phyloP scores from a whole-genome alignment of 2,329 filamentous ascomycete species.

The Beauveria sp. region DNA sequence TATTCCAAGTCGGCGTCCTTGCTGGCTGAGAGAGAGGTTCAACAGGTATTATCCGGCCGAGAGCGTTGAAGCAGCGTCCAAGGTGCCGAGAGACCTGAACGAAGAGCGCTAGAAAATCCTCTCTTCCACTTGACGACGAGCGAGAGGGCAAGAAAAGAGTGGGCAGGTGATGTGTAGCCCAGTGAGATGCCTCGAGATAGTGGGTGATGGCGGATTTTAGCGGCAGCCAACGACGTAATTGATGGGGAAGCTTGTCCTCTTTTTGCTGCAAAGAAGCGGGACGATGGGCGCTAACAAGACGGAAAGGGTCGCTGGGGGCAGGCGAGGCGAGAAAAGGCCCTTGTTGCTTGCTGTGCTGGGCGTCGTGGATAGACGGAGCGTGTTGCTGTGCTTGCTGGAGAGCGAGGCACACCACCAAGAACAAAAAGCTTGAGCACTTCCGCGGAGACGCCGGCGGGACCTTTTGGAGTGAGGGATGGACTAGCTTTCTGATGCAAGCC shows the following conservation, averaged over 20 bases:
- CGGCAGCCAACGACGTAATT: conserved; percentile 11
- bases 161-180: neutral
- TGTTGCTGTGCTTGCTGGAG: neutral
- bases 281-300: conserved; percentile 3
- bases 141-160: neutral
- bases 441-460: conserved; percentile 5
- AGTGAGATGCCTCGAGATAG: conserved; percentile 10
- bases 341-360: neutral
- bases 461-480: neutral
- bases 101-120: neutral
- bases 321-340: conserved; percentile 1
- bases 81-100: neutral
- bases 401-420: conserved; percentile 1
- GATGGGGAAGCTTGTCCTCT: conserved; percentile 7
- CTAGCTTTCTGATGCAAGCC: conserved; percentile 7
- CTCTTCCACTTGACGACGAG: neutral
- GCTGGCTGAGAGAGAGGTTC: neutral
- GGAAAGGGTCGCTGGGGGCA: conserved; percentile 1
- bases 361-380: neutral
- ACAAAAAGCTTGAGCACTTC: neutral
- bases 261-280: conserved; percentile 2
- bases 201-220: conserved; percentile 9
- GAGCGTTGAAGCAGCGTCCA: neutral
- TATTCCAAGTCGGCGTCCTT: neutral
- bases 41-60: neutral